Evolutionary conservation across 2,329 filamentous ascomycete species (phyloP), one percentile per base, ranked within the genome.

Genomic region (Zelopaecilomyces penicillatus): DNA sequence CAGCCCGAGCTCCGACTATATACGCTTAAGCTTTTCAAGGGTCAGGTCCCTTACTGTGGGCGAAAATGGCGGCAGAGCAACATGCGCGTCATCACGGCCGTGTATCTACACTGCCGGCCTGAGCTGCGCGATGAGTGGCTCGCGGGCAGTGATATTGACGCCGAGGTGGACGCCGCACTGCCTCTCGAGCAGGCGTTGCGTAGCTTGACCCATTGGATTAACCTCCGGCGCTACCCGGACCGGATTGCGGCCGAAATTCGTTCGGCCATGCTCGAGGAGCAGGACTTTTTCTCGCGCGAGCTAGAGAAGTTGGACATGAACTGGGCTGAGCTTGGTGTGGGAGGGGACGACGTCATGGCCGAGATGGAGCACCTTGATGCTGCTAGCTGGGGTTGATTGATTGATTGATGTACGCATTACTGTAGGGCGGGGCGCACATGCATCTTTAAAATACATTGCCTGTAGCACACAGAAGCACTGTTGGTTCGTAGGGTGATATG

Each of bases 21-120:
- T 69, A 95, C 93, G 0, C 78, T 98, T 54, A 98, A 98, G 67
- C 76, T 98, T 0, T 97, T 97, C 81, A 98, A 98, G 66, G 93
- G 89, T 49, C 93, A 98, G 65, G 93, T 98, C 4, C 93, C 93
- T 1, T 98, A 95, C 71, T 97, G 91, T 64, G 91, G 93, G 26
- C 83, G 93, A 37, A 98, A 98, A 69, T 98, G 93, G 93, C 83
- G 93, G 10, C 93, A 97, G 68, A 83, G 82, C 55, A 97, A 98
- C 65, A 98, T 98, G 93, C 86, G 91, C 44, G 90, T 97, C 58
- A 98, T 98, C 60, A 98, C 93, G 0, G 89, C 90, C 4, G 87
- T 98, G 1, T 98, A 96, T 64, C 73, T 98, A 40, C 87, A 95
- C 66, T 95, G 91, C 59, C 78, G 89, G 6, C 91, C 91, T 0